Evolutionary conservation across 2,329 filamentous ascomycete genomes (phyloP), one percentile per base, ranked within the genome.

Genomic region (Xylaria sp.): DNA sequence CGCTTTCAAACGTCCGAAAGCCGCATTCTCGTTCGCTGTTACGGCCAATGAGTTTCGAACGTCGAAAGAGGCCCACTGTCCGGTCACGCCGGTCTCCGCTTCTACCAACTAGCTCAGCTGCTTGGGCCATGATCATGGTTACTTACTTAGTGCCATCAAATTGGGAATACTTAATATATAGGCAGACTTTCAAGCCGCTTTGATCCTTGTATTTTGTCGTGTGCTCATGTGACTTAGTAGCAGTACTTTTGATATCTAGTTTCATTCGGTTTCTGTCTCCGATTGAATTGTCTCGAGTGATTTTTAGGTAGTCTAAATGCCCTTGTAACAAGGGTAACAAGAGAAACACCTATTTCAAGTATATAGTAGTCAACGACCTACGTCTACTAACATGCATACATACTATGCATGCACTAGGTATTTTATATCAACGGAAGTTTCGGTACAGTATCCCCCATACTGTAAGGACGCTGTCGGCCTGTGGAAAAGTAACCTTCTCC

Each of bases 361-460:
- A 33, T 33, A 33, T 9, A 33, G 33, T 53, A 42, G 38, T 59
- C 31, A 49, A 51, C 36, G 51, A 40, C 13, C 38, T 15, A 40
- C 13, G 42, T 54, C 65, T n/a, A 17, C 33, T 40, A 54, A 57
- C 36, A 44, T 57, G 64, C 46, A 49, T 59, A 56, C 42, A 57
- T 44, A 36, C 49, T 44, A 65, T 66, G 65, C 66, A 68, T 65
- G 62, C 66, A 68, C 57, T 10, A 51, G 26, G 26, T 31, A 10
- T 15, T 31, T 51, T 38, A 65, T 62, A 63, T 36, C 36, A 63
- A 56, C 54, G 48, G 59, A 57, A 57, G 63, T 60, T 59, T 63
- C 42, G 58, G 53, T 33, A 69, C 67, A 63, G 67, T 69, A 60
- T 51, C 9, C 20, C 46, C 15, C 23, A 20, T 57, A 69, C 63